Percentiles rank a stretch among this genome's conserved stretches.
phyloP scores from a whole-genome alignment of 2,329 filamentous ascomycete genomes.

The Shiraia bambusicola region DNA sequence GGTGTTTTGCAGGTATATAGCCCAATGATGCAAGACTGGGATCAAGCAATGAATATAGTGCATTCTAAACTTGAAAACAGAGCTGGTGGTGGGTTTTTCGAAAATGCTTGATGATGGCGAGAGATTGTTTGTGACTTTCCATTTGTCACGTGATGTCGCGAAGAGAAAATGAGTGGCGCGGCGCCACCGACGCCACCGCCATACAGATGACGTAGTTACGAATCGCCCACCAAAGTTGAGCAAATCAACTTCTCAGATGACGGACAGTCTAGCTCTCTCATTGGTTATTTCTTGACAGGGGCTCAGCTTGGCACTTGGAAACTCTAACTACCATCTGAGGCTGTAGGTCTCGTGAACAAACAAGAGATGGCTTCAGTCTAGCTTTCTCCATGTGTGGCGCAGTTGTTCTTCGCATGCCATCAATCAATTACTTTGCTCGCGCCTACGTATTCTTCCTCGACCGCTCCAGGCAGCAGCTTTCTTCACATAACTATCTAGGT shows the following conservation, averaged over 20 bases:
- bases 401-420: slow-evolving; percentile 17
- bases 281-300: too few relatives aligned
- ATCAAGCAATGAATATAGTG: too few relatives aligned
- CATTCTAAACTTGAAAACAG: slow-evolving; percentile 6
- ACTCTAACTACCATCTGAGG: neutral
- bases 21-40: too few relatives aligned
- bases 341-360: neutral
- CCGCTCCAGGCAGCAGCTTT: slow-evolving; percentile 37
- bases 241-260: slow-evolving; percentile 4
- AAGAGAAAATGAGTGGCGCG: neutral
- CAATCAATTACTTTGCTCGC: slow-evolving; percentile 11
- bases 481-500: too few relatives aligned
- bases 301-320: too few relatives aligned
- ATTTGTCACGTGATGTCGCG: neutral
- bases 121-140: too few relatives aligned
- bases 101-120: slow-evolving; percentile 15
- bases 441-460: slow-evolving; percentile 21
- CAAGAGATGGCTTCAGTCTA: slow-evolving; percentile 1
- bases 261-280: too few relatives aligned
- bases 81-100: slow-evolving; percentile 16
- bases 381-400: slow-evolving; percentile 20
- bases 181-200: slow-evolving; percentile 13
- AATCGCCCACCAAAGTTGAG: neutral
- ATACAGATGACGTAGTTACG: slow-evolving; percentile 15
- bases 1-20: too few relatives aligned